Evolutionary conservation across 768 basidiomycete species (phyloP), one percentile per base, ranked within the genome.

Genomic region (Boletus huronensis): DNA sequence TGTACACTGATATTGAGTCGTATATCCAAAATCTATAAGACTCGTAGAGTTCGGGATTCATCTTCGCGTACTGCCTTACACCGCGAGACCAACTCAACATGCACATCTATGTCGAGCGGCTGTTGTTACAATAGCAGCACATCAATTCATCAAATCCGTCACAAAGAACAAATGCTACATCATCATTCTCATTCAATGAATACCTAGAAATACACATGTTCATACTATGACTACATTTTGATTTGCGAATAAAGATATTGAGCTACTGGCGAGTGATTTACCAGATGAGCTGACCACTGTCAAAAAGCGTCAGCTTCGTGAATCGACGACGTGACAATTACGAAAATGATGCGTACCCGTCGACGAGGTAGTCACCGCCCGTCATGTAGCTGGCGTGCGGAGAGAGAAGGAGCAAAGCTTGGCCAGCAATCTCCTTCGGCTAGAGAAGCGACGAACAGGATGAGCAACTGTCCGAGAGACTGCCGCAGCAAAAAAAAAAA

Each of bases 371-470:
- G 55, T 83, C 82, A 0, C 75, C 75, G 8, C 82, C 82, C 5
- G 82, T 83, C 81, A 81, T 81, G 59, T 83, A 84, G 42, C 74
- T 75, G 0, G 78, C 77, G 38, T 78, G 66, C 0, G 77, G 70
- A 5, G 80, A 81, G 14, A 85, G 76, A 3, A 85, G 71, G 2
- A 84, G 69, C 35, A 86, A 55, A 0, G 78, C 76, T 59, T 82
- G 83, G 3, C 77, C 79, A 0, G 78, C 70, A 61, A 86, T 82
- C 59, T 86, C 85, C 7, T 78, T 62, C 5, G 83, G 81, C 81
- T 83, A 40, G 10, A 40, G 16, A 40, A 45, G 7, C 23, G 13
- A 10, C 16, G 9, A 13, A 45, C 2, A 23, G 0, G 3, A 6
- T 35, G 0, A 35, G 31, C 5, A 32, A 28, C 9, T 0, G 5